Percentiles rank a stretch among this genome's conserved stretches.
phyloP scores from a whole-genome alignment of 2,329 filamentous ascomycete species.

The Aspergillus bombycis region DNA sequence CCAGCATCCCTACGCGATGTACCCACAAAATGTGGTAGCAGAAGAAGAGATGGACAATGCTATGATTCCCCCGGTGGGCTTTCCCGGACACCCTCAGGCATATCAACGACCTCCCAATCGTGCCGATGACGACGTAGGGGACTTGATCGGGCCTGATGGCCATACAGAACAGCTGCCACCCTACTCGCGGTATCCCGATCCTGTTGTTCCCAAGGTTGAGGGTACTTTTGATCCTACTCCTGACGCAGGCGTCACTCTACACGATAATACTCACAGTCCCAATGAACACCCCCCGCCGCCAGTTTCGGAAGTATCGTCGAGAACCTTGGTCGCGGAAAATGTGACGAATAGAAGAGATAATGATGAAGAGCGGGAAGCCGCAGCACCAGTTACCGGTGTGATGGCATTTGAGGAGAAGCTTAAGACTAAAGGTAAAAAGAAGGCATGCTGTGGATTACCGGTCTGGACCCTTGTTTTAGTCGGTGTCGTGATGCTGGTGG shows the following conservation, averaged over 20 bases:
- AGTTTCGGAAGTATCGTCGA: conserved; percentile 38
- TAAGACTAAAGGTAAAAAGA: conserved; percentile 46
- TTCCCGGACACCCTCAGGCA: conserved; percentile 66
- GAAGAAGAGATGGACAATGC: conserved; percentile 56
- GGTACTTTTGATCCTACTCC: conserved; percentile 32
- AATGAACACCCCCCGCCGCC: conserved; percentile 31
- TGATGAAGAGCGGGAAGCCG: conserved; percentile 19
- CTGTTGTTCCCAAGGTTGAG: conserved; percentile 62
- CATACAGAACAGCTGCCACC: conserved; percentile 90
- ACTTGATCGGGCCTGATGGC: conserved; percentile 83
- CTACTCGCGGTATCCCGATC: conserved; percentile 86
- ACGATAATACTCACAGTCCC: conserved; percentile 57
- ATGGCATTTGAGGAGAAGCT: conserved; percentile 50
- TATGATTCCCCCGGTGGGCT: conserved; percentile 67
- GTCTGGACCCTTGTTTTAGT: conserved; percentile 55
- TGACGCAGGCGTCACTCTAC: conserved; percentile 48
- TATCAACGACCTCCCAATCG: conserved; percentile 72
- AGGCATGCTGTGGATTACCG: conserved; percentile 54
- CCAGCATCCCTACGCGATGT: conserved; percentile 84
- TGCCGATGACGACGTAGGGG: conserved; percentile 77
- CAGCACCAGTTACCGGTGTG: conserved; percentile 37
- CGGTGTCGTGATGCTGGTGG: conserved; percentile 51
- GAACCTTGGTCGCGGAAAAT: conserved; percentile 25
- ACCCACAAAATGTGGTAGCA: conserved; percentile 74
- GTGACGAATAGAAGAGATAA: conserved; percentile 20